A percentile compares a stretch with the other conserved stretches of the same genome.
phyloP scores from a whole-genome alignment of 1,284 basidiomycete genomes.

The Apiotrichum laibachii region DNA sequence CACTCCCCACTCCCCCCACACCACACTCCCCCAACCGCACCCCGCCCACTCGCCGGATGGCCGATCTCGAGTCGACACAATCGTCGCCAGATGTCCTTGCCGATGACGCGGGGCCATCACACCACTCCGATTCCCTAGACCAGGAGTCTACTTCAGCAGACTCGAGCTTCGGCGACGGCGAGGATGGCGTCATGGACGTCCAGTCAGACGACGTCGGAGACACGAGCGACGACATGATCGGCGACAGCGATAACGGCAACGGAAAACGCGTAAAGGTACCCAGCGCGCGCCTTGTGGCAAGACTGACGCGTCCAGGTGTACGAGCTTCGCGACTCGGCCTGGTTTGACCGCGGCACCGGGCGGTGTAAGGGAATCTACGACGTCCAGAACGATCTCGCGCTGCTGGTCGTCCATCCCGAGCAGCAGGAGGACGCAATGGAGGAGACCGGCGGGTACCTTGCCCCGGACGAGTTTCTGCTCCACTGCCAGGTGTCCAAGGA shows the following conservation, averaged over 20 bases:
- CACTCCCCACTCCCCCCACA: neutral
- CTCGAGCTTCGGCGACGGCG: constrained; percentile 1
- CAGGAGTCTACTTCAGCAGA: constrained; percentile 5
- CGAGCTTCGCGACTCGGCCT: constrained; percentile 78
- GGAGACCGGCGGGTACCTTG: constrained; percentile 52
- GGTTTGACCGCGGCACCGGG: constrained; percentile 91
- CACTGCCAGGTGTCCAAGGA: constrained; percentile 54
- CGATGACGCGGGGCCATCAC: constrained; percentile 9
- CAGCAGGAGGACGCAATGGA: constrained; percentile 62
- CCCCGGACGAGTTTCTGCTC: constrained; percentile 40
- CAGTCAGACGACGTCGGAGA: constrained; percentile 17
- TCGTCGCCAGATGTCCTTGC: constrained; percentile 39
- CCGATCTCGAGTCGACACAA: constrained; percentile 19
- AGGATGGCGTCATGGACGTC: constrained; percentile 17
- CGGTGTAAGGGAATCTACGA: constrained; percentile 86
- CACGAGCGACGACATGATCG: constrained; percentile 12
- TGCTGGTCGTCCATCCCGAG: constrained; percentile 72
- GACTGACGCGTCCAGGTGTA: constrained; percentile 65
- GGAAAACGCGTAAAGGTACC: constrained; percentile 29
- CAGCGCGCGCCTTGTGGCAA: neutral
- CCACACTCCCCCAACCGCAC: neutral
- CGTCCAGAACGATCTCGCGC: constrained; percentile 70
- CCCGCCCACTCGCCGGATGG: constrained; percentile 19
- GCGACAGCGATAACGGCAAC: constrained; percentile 11
- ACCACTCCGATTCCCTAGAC: constrained; percentile 1